A percentile compares a stretch with the other conserved stretches of the same genome.
Conservation (phyloP, 805 yeast species). For the Nakazawaea peltata region DNA sequence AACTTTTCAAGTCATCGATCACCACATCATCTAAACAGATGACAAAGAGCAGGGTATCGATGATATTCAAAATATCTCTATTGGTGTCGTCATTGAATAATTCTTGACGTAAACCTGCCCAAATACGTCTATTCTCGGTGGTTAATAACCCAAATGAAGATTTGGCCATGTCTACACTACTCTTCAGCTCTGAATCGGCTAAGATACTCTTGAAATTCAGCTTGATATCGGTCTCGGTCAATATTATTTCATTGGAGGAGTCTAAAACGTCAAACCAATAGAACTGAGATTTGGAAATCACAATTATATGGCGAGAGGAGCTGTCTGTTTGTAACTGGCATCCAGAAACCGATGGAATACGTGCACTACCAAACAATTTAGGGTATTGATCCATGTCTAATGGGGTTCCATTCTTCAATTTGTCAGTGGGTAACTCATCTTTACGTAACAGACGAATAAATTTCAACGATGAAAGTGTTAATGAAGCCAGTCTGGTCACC, state of each 20-base stretch:
- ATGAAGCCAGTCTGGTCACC: slow-evolving; percentile 72
- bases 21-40: slow-evolving; percentile 78
- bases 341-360: slow-evolving; percentile 77
- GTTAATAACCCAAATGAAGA: slow-evolving; percentile 85
- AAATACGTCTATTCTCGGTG: slow-evolving; percentile 79
- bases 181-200: slow-evolving; percentile 55
- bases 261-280: slow-evolving; percentile 94
- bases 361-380: slow-evolving; percentile 76
- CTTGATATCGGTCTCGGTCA: slow-evolving; percentile 68
- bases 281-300: slow-evolving; percentile 78
- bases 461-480: slow-evolving; percentile 69
- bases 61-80: slow-evolving; percentile 60
- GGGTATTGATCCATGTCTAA: slow-evolving; percentile 90
- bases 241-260: slow-evolving; percentile 56
- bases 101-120: slow-evolving; percentile 69
- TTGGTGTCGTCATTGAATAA: slow-evolving; percentile 40
- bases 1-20: slow-evolving; percentile 50
- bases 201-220: slow-evolving; percentile 70
- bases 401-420: slow-evolving; percentile 49
- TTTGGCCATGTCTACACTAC: slow-evolving; percentile 53
- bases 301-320: slow-evolving; percentile 72
- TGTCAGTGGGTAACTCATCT: slow-evolving; percentile 67
- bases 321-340: slow-evolving; percentile 81
- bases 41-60: slow-evolving; percentile 77
- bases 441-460: slow-evolving; percentile 74